Conservation (phyloP, 2,329 filamentous ascomycete species). For the Aspergillus piperis region DNA sequence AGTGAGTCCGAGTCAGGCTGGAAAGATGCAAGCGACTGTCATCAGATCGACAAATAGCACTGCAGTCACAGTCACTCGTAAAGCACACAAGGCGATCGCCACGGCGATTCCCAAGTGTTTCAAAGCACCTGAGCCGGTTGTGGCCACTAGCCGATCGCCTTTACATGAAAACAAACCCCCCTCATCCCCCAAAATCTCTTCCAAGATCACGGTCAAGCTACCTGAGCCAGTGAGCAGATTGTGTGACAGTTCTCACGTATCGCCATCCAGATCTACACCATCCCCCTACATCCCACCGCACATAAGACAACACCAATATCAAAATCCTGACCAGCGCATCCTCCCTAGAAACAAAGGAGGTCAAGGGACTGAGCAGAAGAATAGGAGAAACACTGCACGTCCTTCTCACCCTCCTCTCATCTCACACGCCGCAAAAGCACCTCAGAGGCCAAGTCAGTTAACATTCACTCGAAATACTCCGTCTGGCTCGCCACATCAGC, state of each 20-base stretch:
- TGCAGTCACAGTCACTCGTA: no score
- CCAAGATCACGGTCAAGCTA: not conserved
- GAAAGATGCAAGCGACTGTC: no score
- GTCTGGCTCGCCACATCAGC: not conserved
- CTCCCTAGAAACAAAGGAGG: not conserved
- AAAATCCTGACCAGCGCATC: not conserved
- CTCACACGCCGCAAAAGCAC: not conserved
- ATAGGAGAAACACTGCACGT: not conserved
- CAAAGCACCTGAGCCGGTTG: no score
- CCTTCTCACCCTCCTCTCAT: not conserved
- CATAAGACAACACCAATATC: not conserved
- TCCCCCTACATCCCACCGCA: not conserved
- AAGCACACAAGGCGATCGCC: no score
- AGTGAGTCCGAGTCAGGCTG: no score
- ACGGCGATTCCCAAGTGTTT: no score
- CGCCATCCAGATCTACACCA: not conserved
- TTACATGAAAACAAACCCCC: no score
- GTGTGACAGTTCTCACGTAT: not conserved
- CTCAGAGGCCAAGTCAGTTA: no score
- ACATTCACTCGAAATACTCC: not conserved
- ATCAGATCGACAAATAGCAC: no score
- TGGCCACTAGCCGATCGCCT: no score
- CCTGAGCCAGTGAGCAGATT: not conserved
- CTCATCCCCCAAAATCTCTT: no score
- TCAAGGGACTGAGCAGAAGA: not conserved